Percentiles rank a stretch among this genome's conserved stretches.
Conservation (phyloP, 345 rosid genomes). For the Durio zibethinus region DNA sequence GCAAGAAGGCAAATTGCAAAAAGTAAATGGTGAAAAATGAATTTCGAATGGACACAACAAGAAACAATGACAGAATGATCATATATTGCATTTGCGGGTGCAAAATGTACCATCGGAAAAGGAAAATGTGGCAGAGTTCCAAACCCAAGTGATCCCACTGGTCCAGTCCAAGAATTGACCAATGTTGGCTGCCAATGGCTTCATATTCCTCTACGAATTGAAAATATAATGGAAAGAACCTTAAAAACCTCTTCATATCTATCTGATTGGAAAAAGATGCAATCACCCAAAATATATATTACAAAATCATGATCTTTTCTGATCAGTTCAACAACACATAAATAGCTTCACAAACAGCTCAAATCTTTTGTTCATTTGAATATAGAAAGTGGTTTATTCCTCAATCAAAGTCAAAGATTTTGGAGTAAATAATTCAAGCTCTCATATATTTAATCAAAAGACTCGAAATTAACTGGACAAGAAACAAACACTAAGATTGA, state of each 20-base stretch:
- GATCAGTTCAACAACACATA: background rate
- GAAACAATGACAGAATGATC: background rate
- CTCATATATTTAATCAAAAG: no score
- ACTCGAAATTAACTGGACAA: no score
- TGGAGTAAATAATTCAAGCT: no score
- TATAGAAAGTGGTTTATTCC: no score
- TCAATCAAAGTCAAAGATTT: no score
- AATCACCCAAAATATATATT: background rate
- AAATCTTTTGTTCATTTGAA: no score
- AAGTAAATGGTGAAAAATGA: background rate
- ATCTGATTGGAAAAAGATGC: background rate
- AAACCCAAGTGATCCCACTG: background rate
- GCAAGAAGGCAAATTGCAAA: background rate
- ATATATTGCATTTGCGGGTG: background rate
- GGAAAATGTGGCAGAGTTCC: background rate
- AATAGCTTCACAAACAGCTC: no score
- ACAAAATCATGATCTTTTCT: background rate
- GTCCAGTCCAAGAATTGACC: conserved; percentile 18
- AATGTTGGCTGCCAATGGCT: conserved; percentile 11
- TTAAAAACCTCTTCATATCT: background rate
- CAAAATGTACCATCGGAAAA: background rate
- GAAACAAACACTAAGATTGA: background rate
- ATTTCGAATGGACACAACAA: background rate
- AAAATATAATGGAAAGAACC: conserved; percentile 3
- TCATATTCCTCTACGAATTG: background rate